Conservation (phyloP, 371 early-diverging fungal genomes). For the Mucor lusitanicus region DNA sequence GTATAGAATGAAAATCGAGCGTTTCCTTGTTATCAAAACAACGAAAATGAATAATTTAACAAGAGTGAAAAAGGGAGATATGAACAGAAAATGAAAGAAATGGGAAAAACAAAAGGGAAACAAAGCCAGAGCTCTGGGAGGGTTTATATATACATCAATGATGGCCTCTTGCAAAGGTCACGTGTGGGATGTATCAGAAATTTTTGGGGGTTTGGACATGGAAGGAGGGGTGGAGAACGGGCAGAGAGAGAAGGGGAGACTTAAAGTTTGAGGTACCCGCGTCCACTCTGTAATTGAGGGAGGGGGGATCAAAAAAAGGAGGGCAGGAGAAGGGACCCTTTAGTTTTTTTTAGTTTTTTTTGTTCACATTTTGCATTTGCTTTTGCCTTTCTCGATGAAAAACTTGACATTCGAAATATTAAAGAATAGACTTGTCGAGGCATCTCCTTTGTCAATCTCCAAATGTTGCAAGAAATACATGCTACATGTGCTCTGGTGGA, state of each 20-base stretch:
- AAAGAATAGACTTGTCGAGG: not conserved
- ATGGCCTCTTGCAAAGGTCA: not conserved
- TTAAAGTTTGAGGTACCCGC: constrained; percentile 4
- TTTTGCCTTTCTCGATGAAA: no score
- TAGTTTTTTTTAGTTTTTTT: no score
- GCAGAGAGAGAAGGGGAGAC: not conserved
- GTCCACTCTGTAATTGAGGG: not conserved
- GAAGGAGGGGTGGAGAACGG: not conserved
- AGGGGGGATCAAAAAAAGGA: not conserved
- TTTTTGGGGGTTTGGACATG: not conserved
- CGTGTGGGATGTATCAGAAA: not conserved
- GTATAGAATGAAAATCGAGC: not conserved
- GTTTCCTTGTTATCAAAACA: constrained; percentile 6
- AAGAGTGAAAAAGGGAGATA: not conserved
- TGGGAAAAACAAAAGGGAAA: not conserved
- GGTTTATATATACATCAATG: not conserved
- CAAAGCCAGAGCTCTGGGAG: not conserved
- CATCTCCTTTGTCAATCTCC: not conserved
- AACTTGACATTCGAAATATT: not conserved
- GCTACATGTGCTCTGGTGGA: not conserved
- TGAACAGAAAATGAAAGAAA: not conserved
- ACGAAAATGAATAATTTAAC: not conserved
- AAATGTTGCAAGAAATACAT: not conserved
- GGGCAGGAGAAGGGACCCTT: not conserved
- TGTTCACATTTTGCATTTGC: no score